Conservation (phyloP, 2,329 filamentous ascomycete species). For the Paraconiothyrium sp. region DNA sequence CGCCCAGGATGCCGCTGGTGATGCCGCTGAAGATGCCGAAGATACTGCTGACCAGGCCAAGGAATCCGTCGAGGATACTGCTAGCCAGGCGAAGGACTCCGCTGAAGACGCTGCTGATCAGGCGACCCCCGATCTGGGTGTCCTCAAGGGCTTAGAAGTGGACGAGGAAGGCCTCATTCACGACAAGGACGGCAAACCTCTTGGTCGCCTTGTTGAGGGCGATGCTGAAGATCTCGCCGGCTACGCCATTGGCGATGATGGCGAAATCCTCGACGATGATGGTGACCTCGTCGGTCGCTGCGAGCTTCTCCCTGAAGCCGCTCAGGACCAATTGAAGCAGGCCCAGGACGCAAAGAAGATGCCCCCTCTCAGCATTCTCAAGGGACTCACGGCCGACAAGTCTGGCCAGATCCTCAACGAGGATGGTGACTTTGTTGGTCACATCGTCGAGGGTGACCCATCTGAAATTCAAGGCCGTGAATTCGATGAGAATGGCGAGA, state of each 20-base stretch:
- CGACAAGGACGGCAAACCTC: constrained; percentile 59
- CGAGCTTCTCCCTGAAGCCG: constrained; percentile 58
- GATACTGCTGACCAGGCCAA: constrained; percentile 31
- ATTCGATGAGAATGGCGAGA: constrained; percentile 64
- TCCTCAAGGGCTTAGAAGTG: constrained; percentile 62
- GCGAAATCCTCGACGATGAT: constrained; percentile 65
- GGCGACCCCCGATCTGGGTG: constrained; percentile 53
- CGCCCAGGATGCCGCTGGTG: constrained; percentile 41
- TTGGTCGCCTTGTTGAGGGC: constrained; percentile 62
- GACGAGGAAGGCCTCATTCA: constrained; percentile 64
- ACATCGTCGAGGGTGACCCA: constrained; percentile 59
- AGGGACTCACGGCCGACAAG: constrained; percentile 58
- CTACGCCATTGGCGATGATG: constrained; percentile 63
- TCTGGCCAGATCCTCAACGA: constrained; percentile 61
- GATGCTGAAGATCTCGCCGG: constrained; percentile 63
- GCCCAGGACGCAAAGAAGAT: constrained; percentile 51
- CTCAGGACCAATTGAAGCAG: constrained; percentile 53
- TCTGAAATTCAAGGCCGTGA: constrained; percentile 58
- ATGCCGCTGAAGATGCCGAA: constrained; percentile 39
- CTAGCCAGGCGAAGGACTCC: constrained; percentile 30
- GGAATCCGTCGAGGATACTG: constrained; percentile 38
- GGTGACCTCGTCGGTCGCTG: constrained; percentile 64
- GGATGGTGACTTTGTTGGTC: constrained; percentile 61
- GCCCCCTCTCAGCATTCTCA: constrained; percentile 57
- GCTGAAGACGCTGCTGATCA: not conserved